Evolutionary conservation across 1,284 basidiomycete species (phyloP).

Genomic region (Malassezia furfur): DNA sequence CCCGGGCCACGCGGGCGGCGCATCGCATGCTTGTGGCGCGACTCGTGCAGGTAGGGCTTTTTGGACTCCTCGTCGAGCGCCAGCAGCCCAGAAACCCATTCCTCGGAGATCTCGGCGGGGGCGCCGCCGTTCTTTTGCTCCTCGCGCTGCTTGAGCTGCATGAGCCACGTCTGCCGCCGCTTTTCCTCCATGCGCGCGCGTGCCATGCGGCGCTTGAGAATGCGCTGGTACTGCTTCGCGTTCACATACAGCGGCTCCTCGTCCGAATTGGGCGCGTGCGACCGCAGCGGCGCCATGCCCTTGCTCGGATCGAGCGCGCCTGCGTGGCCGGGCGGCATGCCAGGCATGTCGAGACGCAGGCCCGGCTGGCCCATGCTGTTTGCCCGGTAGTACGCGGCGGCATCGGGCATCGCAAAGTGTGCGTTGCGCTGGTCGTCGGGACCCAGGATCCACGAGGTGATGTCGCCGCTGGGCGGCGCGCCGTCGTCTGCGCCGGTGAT

Average conservation of each 20-base stretch:
- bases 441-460: conserved; percentile 14
- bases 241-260: conserved; percentile 47
- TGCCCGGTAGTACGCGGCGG: conserved; percentile 13
- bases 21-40: conserved; percentile 94
- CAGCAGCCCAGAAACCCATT: conserved; percentile 13
- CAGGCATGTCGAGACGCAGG: conserved; percentile 16
- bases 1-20: conserved; percentile 89
- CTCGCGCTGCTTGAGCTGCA: conserved; percentile 28
- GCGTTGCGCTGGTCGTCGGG: conserved; percentile 9
- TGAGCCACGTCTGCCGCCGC: conserved; percentile 29
- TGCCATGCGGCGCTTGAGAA: conserved; percentile 37
- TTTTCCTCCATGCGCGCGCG: conserved; percentile 40
- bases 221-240: conserved; percentile 45
- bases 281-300: conserved; percentile 11
- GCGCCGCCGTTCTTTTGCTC: conserved; percentile 20
- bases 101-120: conserved; percentile 1
- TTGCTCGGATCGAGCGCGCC: conserved; percentile 3
- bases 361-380: conserved; percentile 6
- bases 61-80: conserved; percentile 32
- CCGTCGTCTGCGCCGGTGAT: conserved; percentile 6
- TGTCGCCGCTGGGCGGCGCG: not conserved
- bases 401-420: conserved; percentile 12
- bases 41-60: conserved; percentile 92
- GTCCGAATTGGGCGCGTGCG: conserved; percentile 21
- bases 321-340: not conserved